Evolutionary conservation across 495 filamentous ascomycete species (phyloP), one percentile per base, ranked within the genome.

Genomic region (Hypoxylon perforatum): DNA sequence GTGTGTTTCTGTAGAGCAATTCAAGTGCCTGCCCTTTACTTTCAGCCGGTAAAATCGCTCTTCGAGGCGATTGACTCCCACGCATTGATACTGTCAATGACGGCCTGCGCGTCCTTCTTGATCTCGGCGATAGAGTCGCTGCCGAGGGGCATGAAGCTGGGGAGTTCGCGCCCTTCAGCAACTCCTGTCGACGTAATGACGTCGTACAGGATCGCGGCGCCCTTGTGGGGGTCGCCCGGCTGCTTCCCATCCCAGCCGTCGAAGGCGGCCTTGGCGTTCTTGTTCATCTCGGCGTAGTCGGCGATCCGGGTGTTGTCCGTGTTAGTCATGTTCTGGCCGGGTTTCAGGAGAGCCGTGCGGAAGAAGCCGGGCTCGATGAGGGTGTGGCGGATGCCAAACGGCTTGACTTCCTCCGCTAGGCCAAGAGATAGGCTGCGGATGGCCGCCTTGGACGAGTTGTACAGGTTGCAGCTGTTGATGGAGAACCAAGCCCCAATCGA

Each of bases 381-480:
- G 9, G 75, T 69, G 25, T 79, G 77, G 17, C 75, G 73, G 56
- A 87, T 80, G 8, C 77, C 77, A 60, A 87, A 81, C 0, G 77
- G 71, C 7, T 68, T 69, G 18, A 80, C 62, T 7, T 80, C 77
- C 3, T 84, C 74, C 18, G 79, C 79, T 42, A 83, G 76, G 38
- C 75, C 77, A 4, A 81, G 73, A 23, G 74, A 78, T 2, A 64
- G 35, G 12, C 15, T 38, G 7, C 66, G 67, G 0, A 86, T 67
- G 1, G 83, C 86, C 38, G 80, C 83, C 63, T 88, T 89, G 1
- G 83, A 79, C 0, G 77, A 81, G 21, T 73, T 77, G 70, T 89
- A 89, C 25, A 85, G 57, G 6, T 76, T 79, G 57, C 72, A 76
- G 51, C 66, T 47, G 23, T 36, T 19, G 35, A 77, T 68, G 5